Percentiles rank a stretch among this genome's conserved stretches.
These are phyloP conservation scores for Fusarium albidum DNA, from an alignment of 2,329 filamentous ascomycete species.

Conservation along the genomic window DNA sequence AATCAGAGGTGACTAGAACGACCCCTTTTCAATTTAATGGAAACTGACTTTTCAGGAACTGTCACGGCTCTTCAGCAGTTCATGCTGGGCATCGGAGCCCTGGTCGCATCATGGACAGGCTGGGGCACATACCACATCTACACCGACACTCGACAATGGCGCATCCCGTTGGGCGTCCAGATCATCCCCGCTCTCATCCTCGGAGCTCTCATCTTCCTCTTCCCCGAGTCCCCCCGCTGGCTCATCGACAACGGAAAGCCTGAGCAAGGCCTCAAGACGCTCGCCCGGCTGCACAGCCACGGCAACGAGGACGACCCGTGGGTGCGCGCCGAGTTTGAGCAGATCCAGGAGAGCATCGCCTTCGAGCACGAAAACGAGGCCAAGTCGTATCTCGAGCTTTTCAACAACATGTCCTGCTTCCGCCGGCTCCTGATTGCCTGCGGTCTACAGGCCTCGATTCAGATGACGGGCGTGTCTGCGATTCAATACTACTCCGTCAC, in stretches of 20 bases:
- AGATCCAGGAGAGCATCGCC: constrained; percentile 72
- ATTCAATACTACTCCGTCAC: constrained; percentile 78
- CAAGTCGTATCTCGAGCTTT: constrained; percentile 75
- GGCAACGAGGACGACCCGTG: constrained; percentile 75
- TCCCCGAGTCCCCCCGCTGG: constrained; percentile 79
- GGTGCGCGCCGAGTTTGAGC: constrained; percentile 76
- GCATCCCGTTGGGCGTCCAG: constrained; percentile 70
- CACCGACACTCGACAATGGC: constrained; percentile 46
- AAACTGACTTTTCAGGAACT: too few species aligned
- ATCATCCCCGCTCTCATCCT: constrained; percentile 71
- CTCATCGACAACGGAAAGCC: constrained; percentile 76
- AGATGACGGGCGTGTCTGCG: constrained; percentile 79
- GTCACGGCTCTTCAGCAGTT: constrained; percentile 83
- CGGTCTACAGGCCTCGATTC: constrained; percentile 73
- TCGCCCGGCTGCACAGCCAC: constrained; percentile 74
- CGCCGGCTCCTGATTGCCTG: constrained; percentile 76
- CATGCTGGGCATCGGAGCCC: constrained; percentile 79
- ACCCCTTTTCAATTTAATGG: too few species aligned
- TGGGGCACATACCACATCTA: constrained; percentile 59
- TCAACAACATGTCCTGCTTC: constrained; percentile 69
- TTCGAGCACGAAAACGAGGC: constrained; percentile 74
- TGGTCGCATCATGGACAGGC: constrained; percentile 78
- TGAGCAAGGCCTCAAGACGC: constrained; percentile 70
- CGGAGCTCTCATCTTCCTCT: constrained; percentile 70
- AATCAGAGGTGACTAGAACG: constrained; percentile 78